These are phyloP conservation scores for Mesembryanthemum crystallinum DNA, from an alignment of 148 eudicot genomes.

Conservation along the genomic window DNA sequence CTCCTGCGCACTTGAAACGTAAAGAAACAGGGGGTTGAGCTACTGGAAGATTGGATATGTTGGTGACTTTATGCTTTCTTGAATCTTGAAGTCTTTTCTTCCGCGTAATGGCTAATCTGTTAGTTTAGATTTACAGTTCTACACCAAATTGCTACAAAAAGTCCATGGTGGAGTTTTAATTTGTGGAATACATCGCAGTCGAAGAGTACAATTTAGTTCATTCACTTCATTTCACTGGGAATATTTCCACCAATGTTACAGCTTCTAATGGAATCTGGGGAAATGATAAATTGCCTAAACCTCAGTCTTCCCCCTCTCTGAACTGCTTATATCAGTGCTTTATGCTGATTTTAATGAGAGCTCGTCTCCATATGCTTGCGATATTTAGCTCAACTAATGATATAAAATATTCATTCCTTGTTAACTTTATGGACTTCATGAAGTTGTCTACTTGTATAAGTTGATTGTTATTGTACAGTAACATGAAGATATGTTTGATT, in stretches of 20 bases:
- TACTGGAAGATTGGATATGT: background rate
- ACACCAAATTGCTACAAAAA: background rate
- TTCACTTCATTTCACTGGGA: no score
- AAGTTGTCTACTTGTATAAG: background rate
- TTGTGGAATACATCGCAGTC: no score
- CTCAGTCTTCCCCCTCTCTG: background rate
- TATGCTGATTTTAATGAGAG: background rate
- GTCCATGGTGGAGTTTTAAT: no score
- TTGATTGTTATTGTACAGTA: background rate
- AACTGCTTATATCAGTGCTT: background rate
- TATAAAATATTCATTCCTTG: background rate
- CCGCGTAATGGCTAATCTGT: background rate
- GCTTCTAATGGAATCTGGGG: no score
- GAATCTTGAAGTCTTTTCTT: background rate
- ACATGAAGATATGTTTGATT: background rate
- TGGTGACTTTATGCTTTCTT: conserved; percentile 2
- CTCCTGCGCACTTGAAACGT: background rate
- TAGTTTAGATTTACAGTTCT: background rate
- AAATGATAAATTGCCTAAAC: no score
- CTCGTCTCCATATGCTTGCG: no score
- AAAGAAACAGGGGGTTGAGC: background rate
- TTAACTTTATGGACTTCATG: background rate
- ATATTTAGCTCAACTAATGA: background rate
- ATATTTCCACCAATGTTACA: no score
- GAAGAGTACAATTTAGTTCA: no score